Conservation (phyloP, 495 filamentous ascomycete species). For the Penicillium tannophilum region DNA sequence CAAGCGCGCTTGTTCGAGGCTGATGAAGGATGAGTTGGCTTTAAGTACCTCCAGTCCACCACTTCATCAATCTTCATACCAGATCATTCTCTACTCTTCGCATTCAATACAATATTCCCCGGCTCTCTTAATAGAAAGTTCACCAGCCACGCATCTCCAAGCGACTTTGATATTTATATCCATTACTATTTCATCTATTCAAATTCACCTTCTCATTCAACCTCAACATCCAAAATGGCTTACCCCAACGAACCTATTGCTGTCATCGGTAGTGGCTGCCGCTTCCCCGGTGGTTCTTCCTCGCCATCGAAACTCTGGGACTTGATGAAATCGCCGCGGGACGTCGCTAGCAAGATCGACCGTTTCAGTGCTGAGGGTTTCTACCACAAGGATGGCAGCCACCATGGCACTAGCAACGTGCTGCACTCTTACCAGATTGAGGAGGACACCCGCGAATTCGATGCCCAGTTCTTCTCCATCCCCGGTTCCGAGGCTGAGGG, state of each 20-base stretch:
- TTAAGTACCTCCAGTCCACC: neutral
- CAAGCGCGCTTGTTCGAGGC: neutral
- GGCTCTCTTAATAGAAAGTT: constrained; percentile 1
- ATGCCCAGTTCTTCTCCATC: constrained; percentile 57
- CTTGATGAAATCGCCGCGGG: constrained; percentile 2
- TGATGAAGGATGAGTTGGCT: neutral
- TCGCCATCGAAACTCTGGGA: constrained; percentile 6
- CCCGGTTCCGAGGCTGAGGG: constrained; percentile 45
- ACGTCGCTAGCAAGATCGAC: constrained; percentile 2
- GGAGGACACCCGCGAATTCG: constrained; percentile 39
- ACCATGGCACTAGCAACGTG: constrained; percentile 27
- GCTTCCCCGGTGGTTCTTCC: constrained; percentile 5
- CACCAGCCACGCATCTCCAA: neutral
- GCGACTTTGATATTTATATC: neutral
- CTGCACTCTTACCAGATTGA: constrained; percentile 30
- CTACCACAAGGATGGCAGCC: constrained; percentile 21
- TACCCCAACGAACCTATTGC: constrained; percentile 8
- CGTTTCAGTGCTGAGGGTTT: neutral
- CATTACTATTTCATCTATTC: neutral
- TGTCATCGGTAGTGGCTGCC: constrained; percentile 7
- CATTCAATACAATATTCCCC: neutral
- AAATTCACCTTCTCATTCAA: neutral
- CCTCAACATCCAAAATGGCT: neutral
- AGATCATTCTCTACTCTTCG: neutral
- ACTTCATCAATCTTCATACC: constrained; percentile 1